A percentile compares a stretch with the other conserved stretches of the same genome.
Evolutionary conservation across 2,329 filamentous ascomycete genomes (phyloP).

Genomic region (Botrytis tulipae): DNA sequence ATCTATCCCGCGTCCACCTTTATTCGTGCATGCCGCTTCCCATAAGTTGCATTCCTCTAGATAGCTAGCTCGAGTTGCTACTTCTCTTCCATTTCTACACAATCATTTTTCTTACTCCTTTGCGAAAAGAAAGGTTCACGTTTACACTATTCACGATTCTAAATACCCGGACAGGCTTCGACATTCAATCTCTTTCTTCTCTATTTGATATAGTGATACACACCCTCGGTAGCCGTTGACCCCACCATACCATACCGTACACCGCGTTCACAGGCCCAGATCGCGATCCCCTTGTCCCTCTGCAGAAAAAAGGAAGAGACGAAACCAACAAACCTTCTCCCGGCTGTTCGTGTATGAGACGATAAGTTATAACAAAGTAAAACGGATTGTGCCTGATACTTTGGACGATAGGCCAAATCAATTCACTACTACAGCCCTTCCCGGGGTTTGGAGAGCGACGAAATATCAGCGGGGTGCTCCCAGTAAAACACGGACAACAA

Average conservation of each 20-base stretch:
- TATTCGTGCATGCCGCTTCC: slow-evolving; percentile 17
- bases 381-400: neutral
- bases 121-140: neutral
- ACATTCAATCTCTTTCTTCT: slow-evolving; percentile 17
- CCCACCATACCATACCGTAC: slow-evolving; percentile 21
- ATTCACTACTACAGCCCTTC: neutral
- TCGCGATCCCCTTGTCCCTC: slow-evolving; percentile 10
- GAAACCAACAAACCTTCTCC: neutral
- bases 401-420: neutral
- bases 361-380: neutral
- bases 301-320: slow-evolving; percentile 1
- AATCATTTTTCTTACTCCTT: neutral
- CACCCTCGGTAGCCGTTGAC: slow-evolving; percentile 19
- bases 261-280: slow-evolving; percentile 16
- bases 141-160: neutral
- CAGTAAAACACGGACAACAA: slow-evolving; percentile 17
- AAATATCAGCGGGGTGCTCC: slow-evolving; percentile 19
- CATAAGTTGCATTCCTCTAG: slow-evolving; percentile 16
- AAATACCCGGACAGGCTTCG: neutral
- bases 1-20: neutral
- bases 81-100: neutral
- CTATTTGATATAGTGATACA: slow-evolving; percentile 19
- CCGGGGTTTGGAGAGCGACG: slow-evolving; percentile 3
- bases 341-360: neutral
- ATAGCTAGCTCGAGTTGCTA: neutral